These are phyloP conservation scores for Gastrodia elata DNA, from an alignment of 106 monocot species.

Conservation along the genomic window DNA sequence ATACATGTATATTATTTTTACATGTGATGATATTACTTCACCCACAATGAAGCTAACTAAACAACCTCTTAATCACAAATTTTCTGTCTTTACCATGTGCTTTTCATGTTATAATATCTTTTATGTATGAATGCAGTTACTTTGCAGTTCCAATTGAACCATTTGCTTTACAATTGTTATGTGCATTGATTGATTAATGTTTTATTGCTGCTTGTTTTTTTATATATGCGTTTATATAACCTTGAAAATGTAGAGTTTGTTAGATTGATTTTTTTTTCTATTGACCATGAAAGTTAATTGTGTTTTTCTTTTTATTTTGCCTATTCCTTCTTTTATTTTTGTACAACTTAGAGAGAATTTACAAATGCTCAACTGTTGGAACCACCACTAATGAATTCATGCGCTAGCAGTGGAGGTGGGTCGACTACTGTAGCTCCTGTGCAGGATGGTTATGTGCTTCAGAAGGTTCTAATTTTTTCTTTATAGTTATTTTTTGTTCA, in stretches of 20 bases:
- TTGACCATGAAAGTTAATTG: background rate
- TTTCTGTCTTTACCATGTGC: background rate
- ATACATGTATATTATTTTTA: too few species aligned
- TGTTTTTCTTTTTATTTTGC: background rate
- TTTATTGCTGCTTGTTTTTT: background rate
- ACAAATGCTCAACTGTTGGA: background rate
- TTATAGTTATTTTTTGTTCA: background rate
- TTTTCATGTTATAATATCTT: background rate
- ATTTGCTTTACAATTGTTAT: background rate
- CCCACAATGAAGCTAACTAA: too few species aligned
- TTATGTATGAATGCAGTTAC: background rate
- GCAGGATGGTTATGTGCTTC: conserved; percentile 97
- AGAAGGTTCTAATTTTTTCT: conserved; percentile 63
- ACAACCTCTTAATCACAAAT: too few species aligned
- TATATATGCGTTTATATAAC: background rate
- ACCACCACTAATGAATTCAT: background rate
- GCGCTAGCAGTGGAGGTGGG: conserved; percentile 70
- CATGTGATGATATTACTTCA: too few species aligned
- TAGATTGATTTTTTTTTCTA: background rate
- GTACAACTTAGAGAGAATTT: background rate
- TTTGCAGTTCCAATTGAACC: background rate
- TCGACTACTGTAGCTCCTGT: conserved; percentile 90
- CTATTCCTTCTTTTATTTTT: background rate
- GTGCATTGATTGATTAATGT: background rate
- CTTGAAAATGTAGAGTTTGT: background rate